A percentile compares a stretch with the other conserved stretches of the same genome.
Conservation (phyloP, 306 rosid genomes). For the Fragaria ananassa region DNA sequence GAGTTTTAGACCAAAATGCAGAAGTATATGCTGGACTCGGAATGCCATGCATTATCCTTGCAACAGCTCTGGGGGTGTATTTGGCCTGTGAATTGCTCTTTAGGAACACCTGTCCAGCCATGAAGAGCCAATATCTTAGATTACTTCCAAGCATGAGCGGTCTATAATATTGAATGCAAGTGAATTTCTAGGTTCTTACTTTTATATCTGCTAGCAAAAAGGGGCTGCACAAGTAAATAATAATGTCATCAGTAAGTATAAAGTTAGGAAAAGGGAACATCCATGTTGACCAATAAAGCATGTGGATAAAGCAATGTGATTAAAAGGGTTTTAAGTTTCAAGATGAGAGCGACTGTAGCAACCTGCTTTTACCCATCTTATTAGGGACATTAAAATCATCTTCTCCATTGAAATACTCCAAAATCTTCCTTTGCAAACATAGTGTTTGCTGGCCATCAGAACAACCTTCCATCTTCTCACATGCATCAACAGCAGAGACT, state of each 20-base stretch:
- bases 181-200: conserved; percentile 41
- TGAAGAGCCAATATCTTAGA: conserved; percentile 22
- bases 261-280: conserved; percentile 11
- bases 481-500: conserved; percentile 47
- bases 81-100: conserved; percentile 76
- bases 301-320: not conserved
- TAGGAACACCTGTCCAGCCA: conserved; percentile 66
- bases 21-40: conserved; percentile 93
- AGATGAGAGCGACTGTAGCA: conserved; percentile 21
- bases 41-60: conserved; percentile 94
- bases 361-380: conserved; percentile 76
- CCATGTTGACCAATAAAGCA: not conserved
- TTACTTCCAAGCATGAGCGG: conserved; percentile 23
- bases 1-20: conserved; percentile 74
- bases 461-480: conserved; percentile 67
- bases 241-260: conserved; percentile 32
- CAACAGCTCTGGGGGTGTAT: conserved; percentile 89
- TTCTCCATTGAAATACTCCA: conserved; percentile 64
- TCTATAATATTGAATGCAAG: conserved; percentile 22
- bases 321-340: conserved; percentile 4
- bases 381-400: conserved; percentile 44
- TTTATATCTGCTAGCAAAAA: conserved; percentile 89
- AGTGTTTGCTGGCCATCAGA: conserved; percentile 59
- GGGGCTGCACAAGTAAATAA: conserved; percentile 66
- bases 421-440: conserved; percentile 71